Conservation (phyloP, 768 basidiomycete species). For the Lanmaoa rubissima region DNA sequence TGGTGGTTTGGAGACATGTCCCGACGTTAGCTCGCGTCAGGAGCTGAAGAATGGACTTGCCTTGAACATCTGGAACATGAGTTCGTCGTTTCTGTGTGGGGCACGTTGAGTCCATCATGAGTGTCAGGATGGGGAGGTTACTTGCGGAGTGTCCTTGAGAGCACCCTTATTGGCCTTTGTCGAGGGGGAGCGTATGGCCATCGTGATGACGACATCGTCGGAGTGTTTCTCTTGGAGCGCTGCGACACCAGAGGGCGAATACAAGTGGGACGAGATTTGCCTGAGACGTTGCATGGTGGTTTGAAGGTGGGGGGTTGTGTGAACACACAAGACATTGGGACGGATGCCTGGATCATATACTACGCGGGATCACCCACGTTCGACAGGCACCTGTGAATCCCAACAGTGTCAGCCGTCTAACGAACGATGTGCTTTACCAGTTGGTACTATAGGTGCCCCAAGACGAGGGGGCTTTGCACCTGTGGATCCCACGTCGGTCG, state of each 20-base stretch:
- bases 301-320: not conserved
- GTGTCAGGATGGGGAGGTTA: not conserved
- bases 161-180: constrained; percentile 79
- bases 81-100: constrained; percentile 64
- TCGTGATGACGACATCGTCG: constrained; percentile 80
- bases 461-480: no score
- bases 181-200: constrained; percentile 74
- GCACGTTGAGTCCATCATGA: constrained; percentile 10
- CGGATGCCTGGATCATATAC: no score
- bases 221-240: constrained; percentile 56
- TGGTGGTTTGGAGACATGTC: not conserved
- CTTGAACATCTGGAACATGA: constrained; percentile 81
- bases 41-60: constrained; percentile 30
- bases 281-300: constrained; percentile 61
- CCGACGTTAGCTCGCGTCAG: not conserved
- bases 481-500: no score
- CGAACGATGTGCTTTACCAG: no score
- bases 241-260: constrained; percentile 44
- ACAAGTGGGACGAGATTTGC: constrained; percentile 62
- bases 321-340: no score
- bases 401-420: no score
- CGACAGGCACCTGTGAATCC: no score
- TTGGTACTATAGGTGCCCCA: no score
- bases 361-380: no score
- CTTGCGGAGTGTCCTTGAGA: constrained; percentile 65